These are phyloP conservation scores for Xylariaceae sp. DNA, from an alignment of 2,329 filamentous ascomycete genomes.

Conservation along the genomic window DNA sequence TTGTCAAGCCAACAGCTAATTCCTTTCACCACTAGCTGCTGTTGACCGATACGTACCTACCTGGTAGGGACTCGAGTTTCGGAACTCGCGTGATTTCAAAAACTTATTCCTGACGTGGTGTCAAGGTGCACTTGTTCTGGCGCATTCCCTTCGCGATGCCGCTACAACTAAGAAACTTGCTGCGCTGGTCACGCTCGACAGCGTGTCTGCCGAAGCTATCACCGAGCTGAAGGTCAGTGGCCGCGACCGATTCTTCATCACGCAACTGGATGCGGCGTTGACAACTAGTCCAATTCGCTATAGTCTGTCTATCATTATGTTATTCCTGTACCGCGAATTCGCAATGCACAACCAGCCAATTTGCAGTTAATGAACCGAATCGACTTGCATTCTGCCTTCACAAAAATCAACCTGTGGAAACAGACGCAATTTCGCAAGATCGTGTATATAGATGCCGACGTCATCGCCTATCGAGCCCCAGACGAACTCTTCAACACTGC, in stretches of 20 bases:
- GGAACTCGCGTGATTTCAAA: constrained; percentile 6
- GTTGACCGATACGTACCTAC: constrained; percentile 86
- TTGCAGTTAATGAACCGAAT: constrained; percentile 86
- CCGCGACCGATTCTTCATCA: background rate
- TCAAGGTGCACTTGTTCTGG: constrained; percentile 83
- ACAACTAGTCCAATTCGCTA: constrained; percentile 16
- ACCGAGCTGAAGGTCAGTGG: constrained; percentile 67
- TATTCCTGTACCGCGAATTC: constrained; percentile 76
- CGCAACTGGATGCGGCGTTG: constrained; percentile 1
- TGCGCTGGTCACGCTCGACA: constrained; percentile 76
- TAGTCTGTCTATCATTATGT: constrained; percentile 84
- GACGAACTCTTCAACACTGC: constrained; percentile 80
- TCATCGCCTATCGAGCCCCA: constrained; percentile 83
- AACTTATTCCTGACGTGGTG: constrained; percentile 16
- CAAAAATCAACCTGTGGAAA: constrained; percentile 93
- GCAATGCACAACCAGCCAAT: constrained; percentile 73
- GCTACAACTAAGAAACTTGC: constrained; percentile 82
- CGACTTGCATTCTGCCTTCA: constrained; percentile 89
- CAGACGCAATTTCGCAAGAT: constrained; percentile 86
- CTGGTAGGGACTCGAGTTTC: constrained; percentile 56
- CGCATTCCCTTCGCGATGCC: constrained; percentile 89
- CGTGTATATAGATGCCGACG: constrained; percentile 90
- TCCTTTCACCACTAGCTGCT: constrained; percentile 62
- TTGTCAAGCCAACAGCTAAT: constrained; percentile 19
- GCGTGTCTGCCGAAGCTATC: constrained; percentile 69